Evolutionary conservation across 2,329 filamentous ascomycete species (phyloP).

Genomic region (Fusarium newnesense): DNA sequence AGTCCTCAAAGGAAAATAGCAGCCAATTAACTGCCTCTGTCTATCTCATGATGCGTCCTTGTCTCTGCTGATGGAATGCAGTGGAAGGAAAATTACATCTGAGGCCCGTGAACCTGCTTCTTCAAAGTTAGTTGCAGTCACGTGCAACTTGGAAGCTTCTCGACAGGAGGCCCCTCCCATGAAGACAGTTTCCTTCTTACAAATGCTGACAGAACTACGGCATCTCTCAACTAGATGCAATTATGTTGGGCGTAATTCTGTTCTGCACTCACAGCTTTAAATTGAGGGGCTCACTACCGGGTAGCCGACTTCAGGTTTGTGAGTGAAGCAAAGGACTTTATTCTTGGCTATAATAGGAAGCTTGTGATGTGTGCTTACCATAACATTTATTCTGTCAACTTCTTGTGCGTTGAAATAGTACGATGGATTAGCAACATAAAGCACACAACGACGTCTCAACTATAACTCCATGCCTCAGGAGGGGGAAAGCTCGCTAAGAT

Average conservation of each 20-base stretch:
- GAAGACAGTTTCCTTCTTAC: neutral
- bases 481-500: neutral
- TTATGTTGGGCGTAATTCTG: no score
- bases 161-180: neutral
- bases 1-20: rapidly evolving
- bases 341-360: no score
- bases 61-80: neutral
- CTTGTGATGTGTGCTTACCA: no score
- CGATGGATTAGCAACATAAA: no score
- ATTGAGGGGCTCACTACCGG: no score
- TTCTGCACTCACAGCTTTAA: rapidly evolving
- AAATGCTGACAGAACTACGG: neutral
- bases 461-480: neutral
- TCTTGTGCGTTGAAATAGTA: no score
- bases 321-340: neutral
- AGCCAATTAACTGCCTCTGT: neutral
- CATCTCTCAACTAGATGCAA: neutral
- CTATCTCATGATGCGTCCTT: rapidly evolving
- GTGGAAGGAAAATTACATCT: neutral
- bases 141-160: no score
- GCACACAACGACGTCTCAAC: neutral
- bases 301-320: neutral
- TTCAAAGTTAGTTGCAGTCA: neutral
- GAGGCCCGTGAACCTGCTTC: rapidly evolving
- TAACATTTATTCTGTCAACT: no score